phyloP scores from a whole-genome alignment of 2,329 filamentous ascomycete species.

The Didymella pinodella region DNA sequence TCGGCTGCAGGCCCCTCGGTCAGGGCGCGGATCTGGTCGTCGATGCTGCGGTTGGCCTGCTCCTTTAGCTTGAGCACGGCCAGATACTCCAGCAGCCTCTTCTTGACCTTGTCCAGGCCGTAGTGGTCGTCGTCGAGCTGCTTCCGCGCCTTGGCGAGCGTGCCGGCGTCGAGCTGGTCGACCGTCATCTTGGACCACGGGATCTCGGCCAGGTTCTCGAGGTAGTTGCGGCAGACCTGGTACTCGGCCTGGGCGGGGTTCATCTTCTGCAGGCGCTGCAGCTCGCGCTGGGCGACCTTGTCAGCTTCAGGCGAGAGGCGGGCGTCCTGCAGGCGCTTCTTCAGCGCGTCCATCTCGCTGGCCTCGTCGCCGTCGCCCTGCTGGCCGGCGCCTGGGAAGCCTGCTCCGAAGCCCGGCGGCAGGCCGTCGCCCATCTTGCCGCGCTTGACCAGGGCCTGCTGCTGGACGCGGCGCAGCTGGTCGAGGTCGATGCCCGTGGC shows the following conservation, averaged over 20 bases:
- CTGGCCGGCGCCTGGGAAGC: slow-evolving; percentile 55
- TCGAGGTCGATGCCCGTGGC: slow-evolving; percentile 54
- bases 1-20: slow-evolving; percentile 52
- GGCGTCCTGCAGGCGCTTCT: slow-evolving; percentile 84
- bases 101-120: slow-evolving; percentile 96
- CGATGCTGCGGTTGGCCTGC: slow-evolving; percentile 81
- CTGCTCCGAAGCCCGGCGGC: slow-evolving; percentile 52
- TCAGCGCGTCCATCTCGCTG: slow-evolving; percentile 89
- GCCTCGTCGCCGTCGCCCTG: slow-evolving; percentile 79
- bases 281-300: slow-evolving; percentile 88
- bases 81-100: slow-evolving; percentile 91
- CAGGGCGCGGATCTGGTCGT: slow-evolving; percentile 73
- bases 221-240: slow-evolving; percentile 88
- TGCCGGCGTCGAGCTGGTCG: slow-evolving; percentile 83
- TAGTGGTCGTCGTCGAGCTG: slow-evolving; percentile 97
- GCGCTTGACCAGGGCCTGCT: slow-evolving; percentile 52
- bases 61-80: slow-evolving; percentile 97
- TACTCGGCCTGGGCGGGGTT: slow-evolving; percentile 96
- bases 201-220: slow-evolving; percentile 93
- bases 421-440: slow-evolving; percentile 43
- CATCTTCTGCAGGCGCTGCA: slow-evolving; percentile 92
- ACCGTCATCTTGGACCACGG: slow-evolving; percentile 88
- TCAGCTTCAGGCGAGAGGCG: slow-evolving; percentile 82
- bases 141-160: slow-evolving; percentile 78
- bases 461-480: slow-evolving; percentile 53